Base-by-base conservation (phyloP, 2,329 filamentous ascomycete genomes). In the Fusarium subtropicale region DNA sequence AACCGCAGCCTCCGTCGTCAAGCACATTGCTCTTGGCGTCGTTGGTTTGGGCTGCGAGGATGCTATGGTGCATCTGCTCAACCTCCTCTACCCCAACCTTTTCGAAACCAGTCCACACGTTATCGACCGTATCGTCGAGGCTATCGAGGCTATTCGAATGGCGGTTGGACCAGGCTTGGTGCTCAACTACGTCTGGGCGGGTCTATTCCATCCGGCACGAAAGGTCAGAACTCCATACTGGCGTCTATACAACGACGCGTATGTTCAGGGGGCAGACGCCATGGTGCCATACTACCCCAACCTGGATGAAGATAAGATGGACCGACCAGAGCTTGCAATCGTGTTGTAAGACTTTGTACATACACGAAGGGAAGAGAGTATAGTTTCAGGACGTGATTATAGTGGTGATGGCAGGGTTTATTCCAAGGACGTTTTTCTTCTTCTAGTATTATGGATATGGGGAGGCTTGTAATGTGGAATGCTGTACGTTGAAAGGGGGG, bases 31-130 rank as follows among this genome's bases (percentile, higher is more conserved):
- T 2, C 88, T 99, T 1, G 97, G 97, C 56, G 96, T 98, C n/a
- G 95, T 98, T 52, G 96, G 96, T 34, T 87, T 99, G 5, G 97
- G 97, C 26, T 98, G 95, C 79, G 96, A 99, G 82, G 96, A 99
- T 78, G 96, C 96, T 48, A 98, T 99, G 95, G 87, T 99, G 47
- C 96, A 99, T 82, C 86, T 99, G 28, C 92, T 99, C 71, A 99
- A 99, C 81, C 86, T 99, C 5, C 87, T 99, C 9, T 97, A 95
- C 80, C 97, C 96, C 34, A 99, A 99, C 80, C 87, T 99, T 57
- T 99, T 98, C 80, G 96, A 99, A 81, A 99, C 96, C 7, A 96
- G 92, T 74, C 96, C 96, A 1, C 96, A 99, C 86, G 96, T 99
- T 75, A 99, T 99, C 74, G 96, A 99, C 81, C 90, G 96, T 45